Evolutionary conservation across 768 basidiomycete genomes (phyloP).

Genomic region (Leucosporidium creatinivorum): DNA sequence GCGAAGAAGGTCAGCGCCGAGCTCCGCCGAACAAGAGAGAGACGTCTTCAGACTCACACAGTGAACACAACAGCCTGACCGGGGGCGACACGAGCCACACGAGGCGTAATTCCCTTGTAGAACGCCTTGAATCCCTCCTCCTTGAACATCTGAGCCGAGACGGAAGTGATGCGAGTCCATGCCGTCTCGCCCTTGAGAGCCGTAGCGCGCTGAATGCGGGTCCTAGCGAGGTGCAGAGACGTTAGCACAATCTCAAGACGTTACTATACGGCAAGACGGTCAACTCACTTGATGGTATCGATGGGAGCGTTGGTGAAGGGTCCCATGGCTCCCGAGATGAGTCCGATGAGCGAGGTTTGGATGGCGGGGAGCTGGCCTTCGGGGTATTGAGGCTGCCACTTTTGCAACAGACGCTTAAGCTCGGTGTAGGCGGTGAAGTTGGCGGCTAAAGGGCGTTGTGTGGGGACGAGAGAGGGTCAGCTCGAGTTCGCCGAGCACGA

Average conservation of each 20-base stretch:
- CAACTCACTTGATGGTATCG: constrained; percentile 37
- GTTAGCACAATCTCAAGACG: neutral
- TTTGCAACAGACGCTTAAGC: constrained; percentile 74
- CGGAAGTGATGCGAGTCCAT: constrained; percentile 65
- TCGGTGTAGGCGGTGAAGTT: constrained; percentile 99
- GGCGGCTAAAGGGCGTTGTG: constrained; percentile 51
- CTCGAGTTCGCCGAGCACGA: neutral
- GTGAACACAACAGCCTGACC: constrained; percentile 91
- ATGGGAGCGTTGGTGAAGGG: constrained; percentile 88
- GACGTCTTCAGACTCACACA: constrained; percentile 44
- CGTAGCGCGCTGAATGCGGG: constrained; percentile 58
- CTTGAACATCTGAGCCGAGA: constrained; percentile 88
- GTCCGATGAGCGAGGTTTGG: constrained; percentile 90
- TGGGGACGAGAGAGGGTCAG: constrained; percentile 3
- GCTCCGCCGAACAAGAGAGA: neutral
- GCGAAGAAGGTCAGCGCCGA: neutral
- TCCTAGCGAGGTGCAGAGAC: constrained; percentile 51
- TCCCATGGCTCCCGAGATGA: constrained; percentile 95
- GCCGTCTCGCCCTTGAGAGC: constrained; percentile 67
- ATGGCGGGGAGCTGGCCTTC: constrained; percentile 72
- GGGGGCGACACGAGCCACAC: constrained; percentile 91
- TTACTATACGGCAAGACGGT: no score
- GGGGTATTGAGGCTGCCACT: constrained; percentile 63
- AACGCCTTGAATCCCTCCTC: constrained; percentile 82
- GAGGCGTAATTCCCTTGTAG: constrained; percentile 97